Evolutionary conservation across 176 grass and related monocot genomes (phyloP), one percentile per base, ranked within the genome.

Genomic region (Avena insularis): DNA sequence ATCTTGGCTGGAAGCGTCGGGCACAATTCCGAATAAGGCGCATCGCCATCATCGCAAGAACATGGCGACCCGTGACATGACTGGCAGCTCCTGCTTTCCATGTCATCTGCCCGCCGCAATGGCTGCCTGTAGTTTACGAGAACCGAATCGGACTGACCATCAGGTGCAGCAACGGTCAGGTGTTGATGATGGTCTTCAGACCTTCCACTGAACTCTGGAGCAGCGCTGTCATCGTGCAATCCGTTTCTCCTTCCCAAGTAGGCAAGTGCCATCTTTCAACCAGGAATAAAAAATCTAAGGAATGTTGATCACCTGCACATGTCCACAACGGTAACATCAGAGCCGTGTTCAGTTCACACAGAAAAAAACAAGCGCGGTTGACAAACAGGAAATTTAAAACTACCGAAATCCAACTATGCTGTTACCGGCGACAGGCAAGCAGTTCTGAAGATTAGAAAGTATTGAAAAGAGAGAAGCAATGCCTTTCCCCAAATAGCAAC

Each of bases 141-240:
- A 55, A 31, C 27, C 76, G 79, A 36, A 59, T 87, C 62, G 55
- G 82, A 82, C 8, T 79, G 68, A 71, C 78, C 55, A 29, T 67
- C 73, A 33, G 91, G 63, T 86, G 70, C 68, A 66, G 19, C 51
- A 77, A 47, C 9, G 9, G 63, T 19, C 15, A 12, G 59, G 29
- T 84, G 46, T 77, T 65, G 73, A 43, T 84, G 57, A 43, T 56
- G 8, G n/a, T 82, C 81, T 43, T 48, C 82, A 11, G 75, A 53
- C 46, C 77, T 71, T 85, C 85, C 82, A 61, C 90, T 90, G 78
- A 84, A 83, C 63, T 94, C 90, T 27, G 92, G 76, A 81, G 57
- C 59, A 27, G 46, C 65, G 47, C n/a, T 40, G 23, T 86, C 68
- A 47, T 86, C 79, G 8, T 55, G 27, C 57, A 64, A 38, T 20